A percentile compares a stretch with the other conserved stretches of the same genome.
These are phyloP conservation scores for Cantharellus anzutake DNA, from an alignment of 768 basidiomycete species.

Conservation along the genomic window DNA sequence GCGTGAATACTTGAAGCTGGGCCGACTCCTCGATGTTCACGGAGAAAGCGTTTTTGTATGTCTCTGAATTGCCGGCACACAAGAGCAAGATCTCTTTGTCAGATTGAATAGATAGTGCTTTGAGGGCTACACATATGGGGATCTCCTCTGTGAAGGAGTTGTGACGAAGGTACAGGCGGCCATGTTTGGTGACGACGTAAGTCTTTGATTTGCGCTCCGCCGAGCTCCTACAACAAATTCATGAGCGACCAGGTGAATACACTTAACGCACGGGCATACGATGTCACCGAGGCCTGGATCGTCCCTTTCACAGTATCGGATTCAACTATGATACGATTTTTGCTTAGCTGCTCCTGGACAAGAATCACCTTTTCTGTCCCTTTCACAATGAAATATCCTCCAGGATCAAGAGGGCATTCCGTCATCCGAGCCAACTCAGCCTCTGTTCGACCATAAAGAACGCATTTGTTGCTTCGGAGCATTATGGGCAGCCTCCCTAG, in stretches of 20 bases:
- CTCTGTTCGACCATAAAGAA: slow-evolving; percentile 57
- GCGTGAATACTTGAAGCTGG: slow-evolving; percentile 76
- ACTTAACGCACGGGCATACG: slow-evolving; percentile 26
- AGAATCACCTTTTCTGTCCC: slow-evolving; percentile 99
- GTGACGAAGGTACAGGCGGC: slow-evolving; percentile 88
- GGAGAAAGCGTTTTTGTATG: slow-evolving; percentile 71
- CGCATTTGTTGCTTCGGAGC: slow-evolving; percentile 90
- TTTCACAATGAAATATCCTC: slow-evolving; percentile 98
- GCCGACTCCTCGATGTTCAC: slow-evolving; percentile 89
- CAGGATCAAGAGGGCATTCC: slow-evolving; percentile 95
- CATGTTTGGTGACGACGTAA: slow-evolving; percentile 89
- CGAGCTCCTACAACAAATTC: slow-evolving; percentile 27
- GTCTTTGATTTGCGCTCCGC: slow-evolving; percentile 77
- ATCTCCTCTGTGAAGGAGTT: slow-evolving; percentile 96
- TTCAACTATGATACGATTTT: slow-evolving; percentile 98
- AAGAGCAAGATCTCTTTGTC: slow-evolving; percentile 95
- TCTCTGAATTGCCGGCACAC: slow-evolving; percentile 80
- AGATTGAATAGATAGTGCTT: slow-evolving; percentile 89
- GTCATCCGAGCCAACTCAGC: slow-evolving; percentile 81
- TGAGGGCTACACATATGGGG: slow-evolving; percentile 88
- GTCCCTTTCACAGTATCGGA: slow-evolving; percentile 74
- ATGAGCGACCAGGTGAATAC: slow-evolving; percentile 25
- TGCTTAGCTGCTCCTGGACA: slow-evolving; percentile 96
- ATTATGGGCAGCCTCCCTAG: slow-evolving; percentile 92
- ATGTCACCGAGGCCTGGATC: slow-evolving; percentile 91